These are phyloP conservation scores for Vigna hirtella DNA, from an alignment of 306 rosid species.

Conservation along the genomic window DNA sequence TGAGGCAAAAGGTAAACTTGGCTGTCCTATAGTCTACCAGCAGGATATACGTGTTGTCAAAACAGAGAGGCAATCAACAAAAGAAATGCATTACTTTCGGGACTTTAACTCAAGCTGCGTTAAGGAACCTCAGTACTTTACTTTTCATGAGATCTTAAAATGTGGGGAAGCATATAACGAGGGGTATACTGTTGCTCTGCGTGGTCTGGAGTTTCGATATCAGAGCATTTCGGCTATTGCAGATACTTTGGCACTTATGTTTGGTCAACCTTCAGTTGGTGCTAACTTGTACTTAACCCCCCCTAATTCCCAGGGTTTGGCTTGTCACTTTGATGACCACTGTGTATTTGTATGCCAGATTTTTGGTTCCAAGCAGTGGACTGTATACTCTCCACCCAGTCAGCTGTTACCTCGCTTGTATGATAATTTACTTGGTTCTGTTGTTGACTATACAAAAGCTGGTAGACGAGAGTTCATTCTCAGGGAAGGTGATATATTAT, in stretches of 20 bases:
- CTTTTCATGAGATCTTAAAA: slow-evolving; percentile 51
- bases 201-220: slow-evolving; percentile 84
- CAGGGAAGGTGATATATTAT: slow-evolving; percentile 75
- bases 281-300: slow-evolving; percentile 94
- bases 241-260: slow-evolving; percentile 68
- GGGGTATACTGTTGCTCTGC: slow-evolving; percentile 83
- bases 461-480: slow-evolving; percentile 58
- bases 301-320: slow-evolving; percentile 85
- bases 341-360: slow-evolving; percentile 90
- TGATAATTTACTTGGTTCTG: slow-evolving; percentile 60
- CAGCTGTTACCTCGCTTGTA: slow-evolving; percentile 74
- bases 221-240: slow-evolving; percentile 71
- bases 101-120: slow-evolving; percentile 46
- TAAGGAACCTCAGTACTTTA: slow-evolving; percentile 56
- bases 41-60: slow-evolving; percentile 82
- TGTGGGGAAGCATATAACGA: slow-evolving; percentile 74
- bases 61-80: slow-evolving; percentile 58
- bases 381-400: slow-evolving; percentile 58
- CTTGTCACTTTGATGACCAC: slow-evolving; percentile 84
- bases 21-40: slow-evolving; percentile 74
- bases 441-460: slow-evolving; percentile 51
- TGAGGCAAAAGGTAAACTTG: slow-evolving; percentile 67
- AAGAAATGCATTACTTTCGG: slow-evolving; percentile 73
- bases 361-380: slow-evolving; percentile 82
- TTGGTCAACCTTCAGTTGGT: slow-evolving; percentile 93